Base-by-base conservation (phyloP, 345 rosid species). In the Corymbia maculata region DNA sequence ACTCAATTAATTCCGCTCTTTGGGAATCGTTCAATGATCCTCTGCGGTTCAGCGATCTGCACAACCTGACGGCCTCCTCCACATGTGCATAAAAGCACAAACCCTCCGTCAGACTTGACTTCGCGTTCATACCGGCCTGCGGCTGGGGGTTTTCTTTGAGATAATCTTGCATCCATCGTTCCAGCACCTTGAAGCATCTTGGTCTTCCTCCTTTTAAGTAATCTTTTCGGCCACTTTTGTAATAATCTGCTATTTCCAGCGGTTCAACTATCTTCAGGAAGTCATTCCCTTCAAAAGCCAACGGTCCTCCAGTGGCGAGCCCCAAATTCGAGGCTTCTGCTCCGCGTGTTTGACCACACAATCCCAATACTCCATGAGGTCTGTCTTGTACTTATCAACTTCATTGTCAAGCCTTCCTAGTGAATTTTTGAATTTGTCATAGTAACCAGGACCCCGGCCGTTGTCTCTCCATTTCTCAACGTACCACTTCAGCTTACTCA, bases 401-500 rank as follows among this genome's bases (percentile, higher is more conserved):
- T 87, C 57, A 24, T 8, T 52, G 50, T 92, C 92, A 1, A 30
- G 17, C 0, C 0, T 1, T 12, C 9, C 28, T 21, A 12, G 3
- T 55, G 61, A 28, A 55, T 22, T 55, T 21, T 55, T 55, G 61
- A 55, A 94, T 36, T 92, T 80, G 85, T 96, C 96, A 70, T 97
- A 96, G 94, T 94, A 97, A 57, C 96, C 94, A 5, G 6, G 66
- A 59, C 30, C 66, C 7, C 11, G 7, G 6, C 82, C 86, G 16
- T 8, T 22, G 9, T 8, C 22, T 93, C 59, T 92, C 86, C 91
- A 61, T 17, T 0, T 11, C 88, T 93, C 94, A 90, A 94, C 95
- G 92, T 95, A 94, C 95, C 95, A 90, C 88, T 95, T 98, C 7
- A 96, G n/a, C n/a, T n/a, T n/a, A n/a, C n/a, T n/a, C n/a, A n/a